Evolutionary conservation across 495 filamentous ascomycete species (phyloP).

Genomic region (Aspergillus conjunctus): DNA sequence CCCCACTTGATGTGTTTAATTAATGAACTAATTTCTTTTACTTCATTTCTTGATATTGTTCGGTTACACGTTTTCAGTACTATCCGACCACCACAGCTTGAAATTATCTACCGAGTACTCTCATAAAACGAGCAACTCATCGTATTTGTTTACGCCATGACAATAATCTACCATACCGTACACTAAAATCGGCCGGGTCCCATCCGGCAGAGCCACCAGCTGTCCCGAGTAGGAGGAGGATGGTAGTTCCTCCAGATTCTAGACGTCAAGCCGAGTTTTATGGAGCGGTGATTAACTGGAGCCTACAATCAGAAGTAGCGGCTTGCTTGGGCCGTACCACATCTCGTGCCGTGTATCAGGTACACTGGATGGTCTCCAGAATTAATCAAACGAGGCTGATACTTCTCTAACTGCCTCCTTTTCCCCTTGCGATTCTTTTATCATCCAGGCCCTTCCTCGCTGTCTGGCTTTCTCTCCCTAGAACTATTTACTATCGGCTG

Average conservation of each 20-base stretch:
- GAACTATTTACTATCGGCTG: too few relatives aligned
- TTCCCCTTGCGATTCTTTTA: conserved; percentile 3
- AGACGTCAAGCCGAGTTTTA: background rate
- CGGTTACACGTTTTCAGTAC: background rate
- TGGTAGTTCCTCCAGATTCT: conserved; percentile 1
- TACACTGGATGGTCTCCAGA: conserved; percentile 18
- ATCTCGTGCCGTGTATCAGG: conserved; percentile 17
- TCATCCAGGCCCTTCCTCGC: conserved; percentile 16
- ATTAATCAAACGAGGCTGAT: conserved; percentile 21
- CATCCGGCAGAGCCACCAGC: background rate
- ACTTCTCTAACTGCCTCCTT: background rate
- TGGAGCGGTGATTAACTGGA: conserved; percentile 3
- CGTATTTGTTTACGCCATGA: background rate
- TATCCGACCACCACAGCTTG: background rate
- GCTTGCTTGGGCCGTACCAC: background rate
- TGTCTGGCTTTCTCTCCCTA: background rate
- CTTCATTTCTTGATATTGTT: background rate
- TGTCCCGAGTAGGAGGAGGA: background rate
- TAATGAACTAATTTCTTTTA: background rate
- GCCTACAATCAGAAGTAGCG: background rate
- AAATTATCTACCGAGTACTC: background rate
- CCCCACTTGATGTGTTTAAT: conserved; percentile 5
- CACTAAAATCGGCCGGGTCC: background rate
- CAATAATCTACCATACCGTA: background rate
- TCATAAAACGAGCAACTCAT: background rate